Conservation (phyloP, 768 basidiomycete genomes). For the Leccinum incarnatum region DNA sequence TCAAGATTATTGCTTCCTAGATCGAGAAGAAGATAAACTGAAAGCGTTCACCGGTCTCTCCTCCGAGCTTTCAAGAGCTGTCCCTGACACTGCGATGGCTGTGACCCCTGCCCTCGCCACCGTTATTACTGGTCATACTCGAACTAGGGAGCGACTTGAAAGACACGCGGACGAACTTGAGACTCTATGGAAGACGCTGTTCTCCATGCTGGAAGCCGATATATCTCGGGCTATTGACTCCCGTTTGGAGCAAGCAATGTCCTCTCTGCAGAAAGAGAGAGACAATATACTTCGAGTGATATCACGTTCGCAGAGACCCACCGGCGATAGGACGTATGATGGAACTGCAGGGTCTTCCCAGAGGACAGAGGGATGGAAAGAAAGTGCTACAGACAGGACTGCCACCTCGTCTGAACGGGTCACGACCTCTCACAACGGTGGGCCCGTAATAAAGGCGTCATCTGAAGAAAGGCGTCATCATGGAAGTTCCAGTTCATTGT, state of each 20-base stretch:
- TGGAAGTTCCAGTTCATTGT: slow-evolving; percentile 9
- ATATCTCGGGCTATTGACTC: slow-evolving; percentile 38
- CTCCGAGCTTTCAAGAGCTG: slow-evolving; percentile 44
- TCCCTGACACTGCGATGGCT: slow-evolving; percentile 39
- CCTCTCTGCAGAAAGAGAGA: slow-evolving; percentile 32
- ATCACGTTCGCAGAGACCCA: slow-evolving; percentile 18
- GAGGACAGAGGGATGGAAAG: slow-evolving; percentile 12
- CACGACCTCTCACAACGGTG: slow-evolving; percentile 6
- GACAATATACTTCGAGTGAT: slow-evolving; percentile 22
- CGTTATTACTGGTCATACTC: slow-evolving; percentile 41
- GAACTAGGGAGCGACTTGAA: slow-evolving; percentile 42
- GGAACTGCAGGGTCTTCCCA: slow-evolving; percentile 11
- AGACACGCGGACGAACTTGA: slow-evolving; percentile 40
- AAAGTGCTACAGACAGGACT: slow-evolving; percentile 12
- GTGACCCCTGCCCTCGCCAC: slow-evolving; percentile 47
- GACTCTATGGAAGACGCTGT: slow-evolving; percentile 46
- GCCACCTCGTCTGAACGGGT: slow-evolving; percentile 13
- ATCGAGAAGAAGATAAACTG: slow-evolving; percentile 46
- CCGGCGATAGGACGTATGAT: slow-evolving; percentile 4
- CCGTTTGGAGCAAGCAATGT: slow-evolving; percentile 33
- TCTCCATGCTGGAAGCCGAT: slow-evolving; percentile 40
- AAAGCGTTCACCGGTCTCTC: slow-evolving; percentile 51
- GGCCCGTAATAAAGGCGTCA: slow-evolving; percentile 3
- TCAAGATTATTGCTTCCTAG: slow-evolving; percentile 40
- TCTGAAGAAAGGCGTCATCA: slow-evolving; percentile 14